phyloP scores from a whole-genome alignment of 106 monocot genomes.

The Acorus gramineus region DNA sequence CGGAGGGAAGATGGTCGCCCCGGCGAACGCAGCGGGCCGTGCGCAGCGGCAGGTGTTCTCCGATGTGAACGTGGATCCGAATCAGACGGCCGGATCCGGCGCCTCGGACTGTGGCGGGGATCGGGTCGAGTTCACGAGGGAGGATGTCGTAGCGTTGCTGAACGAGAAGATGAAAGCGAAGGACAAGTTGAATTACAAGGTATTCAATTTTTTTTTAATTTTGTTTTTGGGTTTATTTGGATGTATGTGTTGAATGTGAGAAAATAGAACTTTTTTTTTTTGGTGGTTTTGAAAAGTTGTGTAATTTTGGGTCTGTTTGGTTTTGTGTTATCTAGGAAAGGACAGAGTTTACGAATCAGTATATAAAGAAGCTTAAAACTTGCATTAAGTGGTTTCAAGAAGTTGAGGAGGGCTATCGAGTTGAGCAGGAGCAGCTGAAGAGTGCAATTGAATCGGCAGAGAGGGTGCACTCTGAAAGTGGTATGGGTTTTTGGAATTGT shows the following conservation, averaged over 20 bases:
- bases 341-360: slow-evolving; percentile 59
- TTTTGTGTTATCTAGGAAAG: slow-evolving; percentile 38
- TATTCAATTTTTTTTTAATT: slow-evolving; percentile 1
- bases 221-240: not conserved
- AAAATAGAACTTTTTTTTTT: not conserved
- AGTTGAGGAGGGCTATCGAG: slow-evolving; percentile 42
- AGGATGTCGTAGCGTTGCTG: slow-evolving; percentile 56
- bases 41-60: slow-evolving; percentile 31
- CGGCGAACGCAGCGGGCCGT: not conserved
- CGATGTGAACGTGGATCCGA: slow-evolving; percentile 15
- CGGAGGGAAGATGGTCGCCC: slow-evolving; percentile 28
- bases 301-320: not conserved
- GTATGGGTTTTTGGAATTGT: slow-evolving; percentile 15
- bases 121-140: slow-evolving; percentile 48
- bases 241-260: not conserved
- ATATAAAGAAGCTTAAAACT: slow-evolving; percentile 64
- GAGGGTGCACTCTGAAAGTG: slow-evolving; percentile 32
- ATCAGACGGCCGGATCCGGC: not conserved
- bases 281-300: not conserved
- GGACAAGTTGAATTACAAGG: slow-evolving; percentile 52
- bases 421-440: slow-evolving; percentile 39
- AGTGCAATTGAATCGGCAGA: slow-evolving; percentile 27
- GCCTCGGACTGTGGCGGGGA: slow-evolving; percentile 10
- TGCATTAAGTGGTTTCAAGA: slow-evolving; percentile 68
- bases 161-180: slow-evolving; percentile 61